Evolutionary conservation across 108 stramenopile species (phyloP).

Genomic region (Fistulifera solaris): DNA sequence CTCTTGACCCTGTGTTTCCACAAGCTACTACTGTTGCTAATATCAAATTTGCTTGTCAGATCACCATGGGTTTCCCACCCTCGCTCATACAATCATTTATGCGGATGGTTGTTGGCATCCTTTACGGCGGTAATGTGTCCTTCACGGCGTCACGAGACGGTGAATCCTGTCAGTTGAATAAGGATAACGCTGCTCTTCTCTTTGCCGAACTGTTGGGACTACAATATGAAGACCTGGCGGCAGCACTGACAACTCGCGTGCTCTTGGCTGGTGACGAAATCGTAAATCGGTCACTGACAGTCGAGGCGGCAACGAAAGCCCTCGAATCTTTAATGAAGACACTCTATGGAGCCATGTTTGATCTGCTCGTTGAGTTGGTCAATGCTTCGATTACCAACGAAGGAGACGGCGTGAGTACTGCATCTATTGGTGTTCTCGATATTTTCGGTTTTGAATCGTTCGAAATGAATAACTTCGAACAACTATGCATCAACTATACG

Average conservation of each 20-base stretch:
- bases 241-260: conserved; percentile 68
- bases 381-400: conserved; percentile 53
- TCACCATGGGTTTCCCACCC: conserved; percentile 63
- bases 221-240: conserved; percentile 53
- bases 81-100: conserved; percentile 62
- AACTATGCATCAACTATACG: conserved; percentile 97
- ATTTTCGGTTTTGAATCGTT: conserved; percentile 98
- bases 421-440: conserved; percentile 91
- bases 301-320: conserved; percentile 74
- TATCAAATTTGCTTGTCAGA: conserved; percentile 13
- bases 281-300: conserved; percentile 55
- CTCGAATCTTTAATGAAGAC: conserved; percentile 92
- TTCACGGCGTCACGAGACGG: conserved; percentile 54
- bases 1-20: too few relatives aligned
- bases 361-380: conserved; percentile 80
- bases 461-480: conserved; percentile 84
- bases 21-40: neutral
- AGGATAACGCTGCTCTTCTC: conserved; percentile 43
- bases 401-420: conserved; percentile 16
- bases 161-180: conserved; percentile 65
- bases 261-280: conserved; percentile 75
- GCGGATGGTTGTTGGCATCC: conserved; percentile 56
- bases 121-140: conserved; percentile 79
- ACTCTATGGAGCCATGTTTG: conserved; percentile 86
- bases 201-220: conserved; percentile 74